Conservation (phyloP, 257 asterid species). For the Plectranthus barbatus region DNA sequence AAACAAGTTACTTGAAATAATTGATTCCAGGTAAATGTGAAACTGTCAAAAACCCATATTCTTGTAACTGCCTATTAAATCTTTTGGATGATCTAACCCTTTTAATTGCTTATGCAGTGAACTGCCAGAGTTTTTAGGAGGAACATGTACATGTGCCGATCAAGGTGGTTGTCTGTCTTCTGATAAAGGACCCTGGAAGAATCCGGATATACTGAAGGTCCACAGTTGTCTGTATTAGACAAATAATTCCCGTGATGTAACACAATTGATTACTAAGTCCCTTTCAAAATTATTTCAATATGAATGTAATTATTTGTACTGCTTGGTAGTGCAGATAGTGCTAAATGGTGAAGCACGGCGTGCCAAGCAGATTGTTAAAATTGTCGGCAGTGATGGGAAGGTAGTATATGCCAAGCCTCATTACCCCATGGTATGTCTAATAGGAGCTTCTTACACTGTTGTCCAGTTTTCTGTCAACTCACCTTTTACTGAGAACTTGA, state of each 20-base stretch:
- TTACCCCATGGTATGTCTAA: constrained; percentile 46
- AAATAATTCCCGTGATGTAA: neutral
- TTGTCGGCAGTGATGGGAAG: constrained; percentile 88
- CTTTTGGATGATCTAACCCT: neutral
- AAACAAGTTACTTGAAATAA: constrained; percentile 65
- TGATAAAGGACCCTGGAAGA: constrained; percentile 86
- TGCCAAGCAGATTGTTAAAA: constrained; percentile 85
- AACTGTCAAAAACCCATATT: neutral
- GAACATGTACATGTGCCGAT: constrained; percentile 64
- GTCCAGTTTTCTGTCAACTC: neutral
- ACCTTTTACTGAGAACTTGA: neutral
- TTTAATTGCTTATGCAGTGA: constrained; percentile 37
- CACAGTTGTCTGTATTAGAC: neutral
- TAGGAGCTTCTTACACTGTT: neutral
- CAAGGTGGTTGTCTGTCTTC: constrained; percentile 77
- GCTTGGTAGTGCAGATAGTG: constrained; percentile 57
- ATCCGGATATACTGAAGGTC: constrained; percentile 71
- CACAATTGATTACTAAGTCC: neutral
- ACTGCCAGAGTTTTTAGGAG: constrained; percentile 77
- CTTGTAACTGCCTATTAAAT: neutral
- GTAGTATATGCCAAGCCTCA: constrained; percentile 92
- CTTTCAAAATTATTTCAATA: neutral
- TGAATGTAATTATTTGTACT: constrained; percentile 5
- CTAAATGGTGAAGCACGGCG: constrained; percentile 69
- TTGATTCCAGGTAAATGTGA: constrained; percentile 56